A percentile compares a stretch with the other conserved stretches of the same genome.
These are phyloP conservation scores for Cynara cardunculus DNA, from an alignment of 129 eudicot species.

Conservation along the genomic window DNA sequence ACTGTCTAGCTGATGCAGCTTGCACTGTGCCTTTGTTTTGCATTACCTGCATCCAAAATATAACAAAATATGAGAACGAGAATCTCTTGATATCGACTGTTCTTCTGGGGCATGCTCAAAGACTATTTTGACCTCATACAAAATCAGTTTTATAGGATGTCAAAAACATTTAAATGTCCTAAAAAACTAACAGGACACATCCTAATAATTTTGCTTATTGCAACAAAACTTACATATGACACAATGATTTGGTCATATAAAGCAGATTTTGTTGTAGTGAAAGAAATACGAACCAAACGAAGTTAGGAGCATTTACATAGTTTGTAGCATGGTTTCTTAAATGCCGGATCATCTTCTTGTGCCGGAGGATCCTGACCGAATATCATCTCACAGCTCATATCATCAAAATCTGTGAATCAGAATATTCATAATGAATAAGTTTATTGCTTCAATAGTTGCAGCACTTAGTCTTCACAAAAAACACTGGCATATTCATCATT, in stretches of 20 bases:
- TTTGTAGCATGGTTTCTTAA: constrained; percentile 81
- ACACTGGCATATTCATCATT: background rate
- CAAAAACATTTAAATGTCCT: background rate
- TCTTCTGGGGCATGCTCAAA: background rate
- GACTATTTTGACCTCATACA: background rate
- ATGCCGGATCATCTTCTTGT: constrained; percentile 68
- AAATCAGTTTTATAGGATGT: background rate
- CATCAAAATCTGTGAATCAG: constrained; percentile 77
- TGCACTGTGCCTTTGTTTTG: constrained; percentile 36
- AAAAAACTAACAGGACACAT: too few species aligned
- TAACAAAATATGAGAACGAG: constrained; percentile 18
- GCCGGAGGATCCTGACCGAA: constrained; percentile 85
- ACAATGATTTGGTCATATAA: background rate
- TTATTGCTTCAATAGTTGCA: constrained; percentile 1
- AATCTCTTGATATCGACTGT: background rate
- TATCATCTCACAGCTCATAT: constrained; percentile 93
- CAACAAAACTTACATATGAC: background rate
- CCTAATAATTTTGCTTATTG: background rate
- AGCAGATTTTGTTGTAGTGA: background rate
- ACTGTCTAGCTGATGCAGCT: constrained; percentile 45
- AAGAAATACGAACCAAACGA: background rate
- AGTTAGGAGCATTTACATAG: constrained; percentile 45
- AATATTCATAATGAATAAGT: constrained; percentile 6
- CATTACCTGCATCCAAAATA: constrained; percentile 50
- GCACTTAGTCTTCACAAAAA: background rate